Percentiles rank a stretch among this genome's conserved stretches.
phyloP scores from a whole-genome alignment of 2,329 filamentous ascomycete genomes.

The Didymella exigua region DNA sequence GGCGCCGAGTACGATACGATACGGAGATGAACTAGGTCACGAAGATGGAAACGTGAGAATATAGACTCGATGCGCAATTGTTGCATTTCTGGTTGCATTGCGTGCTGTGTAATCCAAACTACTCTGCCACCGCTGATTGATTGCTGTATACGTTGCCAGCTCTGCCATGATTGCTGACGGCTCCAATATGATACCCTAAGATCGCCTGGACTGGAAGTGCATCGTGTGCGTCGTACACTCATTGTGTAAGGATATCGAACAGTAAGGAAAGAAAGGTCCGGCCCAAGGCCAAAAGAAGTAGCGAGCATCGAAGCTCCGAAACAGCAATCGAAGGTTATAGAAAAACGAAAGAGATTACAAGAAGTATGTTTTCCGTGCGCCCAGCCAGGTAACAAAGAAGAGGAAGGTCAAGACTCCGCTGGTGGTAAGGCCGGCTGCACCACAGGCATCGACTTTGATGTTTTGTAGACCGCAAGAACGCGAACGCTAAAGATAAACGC shows the following conservation, averaged over 20 bases:
- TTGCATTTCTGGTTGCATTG: constrained; percentile 1
- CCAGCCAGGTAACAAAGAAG: constrained; percentile 8
- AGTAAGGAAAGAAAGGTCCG: constrained; percentile 3
- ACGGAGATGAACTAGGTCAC: not conserved
- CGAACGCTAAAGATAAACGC: constrained; percentile 23
- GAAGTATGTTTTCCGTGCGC: not conserved
- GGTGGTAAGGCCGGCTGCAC: constrained; percentile 36
- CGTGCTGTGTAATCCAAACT: not conserved
- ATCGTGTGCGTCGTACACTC: constrained; percentile 38
- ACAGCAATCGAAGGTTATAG: constrained; percentile 22
- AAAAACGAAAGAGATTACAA: constrained; percentile 28
- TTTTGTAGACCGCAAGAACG: constrained; percentile 11
- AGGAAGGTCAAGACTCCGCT: constrained; percentile 11
- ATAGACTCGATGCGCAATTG: not conserved
- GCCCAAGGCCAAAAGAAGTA: constrained; percentile 5
- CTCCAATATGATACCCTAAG: not conserved
- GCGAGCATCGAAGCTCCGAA: constrained; percentile 11
- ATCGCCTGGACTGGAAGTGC: constrained; percentile 13
- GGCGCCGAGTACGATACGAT: not conserved
- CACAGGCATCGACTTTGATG: constrained; percentile 18
- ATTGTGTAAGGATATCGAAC: constrained; percentile 26
- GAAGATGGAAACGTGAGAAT: not conserved
- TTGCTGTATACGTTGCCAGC: not conserved
- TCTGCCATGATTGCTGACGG: not conserved
- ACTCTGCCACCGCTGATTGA: not conserved